These are phyloP conservation scores for Wickerhamiella musiphila DNA, from an alignment of 805 yeast genomes.

Conservation along the genomic window DNA sequence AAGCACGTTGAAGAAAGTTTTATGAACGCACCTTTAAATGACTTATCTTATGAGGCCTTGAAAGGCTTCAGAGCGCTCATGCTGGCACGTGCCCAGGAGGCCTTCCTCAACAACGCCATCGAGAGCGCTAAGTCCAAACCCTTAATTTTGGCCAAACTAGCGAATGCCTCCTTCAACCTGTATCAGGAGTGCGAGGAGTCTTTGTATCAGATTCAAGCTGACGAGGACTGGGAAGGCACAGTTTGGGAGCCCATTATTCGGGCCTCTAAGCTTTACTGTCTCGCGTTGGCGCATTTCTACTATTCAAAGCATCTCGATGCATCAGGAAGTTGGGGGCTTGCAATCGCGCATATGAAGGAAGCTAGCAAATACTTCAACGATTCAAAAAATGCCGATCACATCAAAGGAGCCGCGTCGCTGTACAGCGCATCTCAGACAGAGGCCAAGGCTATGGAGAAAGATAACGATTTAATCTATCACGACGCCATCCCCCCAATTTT, in stretches of 20 bases:
- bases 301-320: conserved; percentile 39
- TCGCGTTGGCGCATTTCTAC: conserved; percentile 42
- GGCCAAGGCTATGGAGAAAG: conserved; percentile 37
- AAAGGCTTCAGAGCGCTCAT: conserved; percentile 44
- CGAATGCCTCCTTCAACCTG: conserved; percentile 40
- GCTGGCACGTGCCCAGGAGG: conserved; percentile 82
- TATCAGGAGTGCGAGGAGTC: conserved; percentile 36
- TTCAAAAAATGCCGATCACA: conserved; percentile 20
- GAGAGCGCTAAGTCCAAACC: conserved; percentile 29
- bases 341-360: conserved; percentile 44
- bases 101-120: conserved; percentile 48
- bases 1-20: conserved; percentile 61
- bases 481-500: conserved; percentile 52
- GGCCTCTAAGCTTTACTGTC: conserved; percentile 38
- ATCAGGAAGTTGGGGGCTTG: conserved; percentile 49
- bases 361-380: conserved; percentile 22
- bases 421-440: conserved; percentile 3
- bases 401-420: background rate
- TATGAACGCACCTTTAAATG: conserved; percentile 74
- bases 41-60: conserved; percentile 51
- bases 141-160: conserved; percentile 57
- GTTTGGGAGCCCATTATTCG: conserved; percentile 36
- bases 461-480: conserved; percentile 81
- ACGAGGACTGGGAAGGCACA: conserved; percentile 26
- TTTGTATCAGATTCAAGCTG: conserved; percentile 17